Evolutionary conservation across 306 rosid genomes (phyloP).

Genomic region (Adenanthera pavonina): DNA sequence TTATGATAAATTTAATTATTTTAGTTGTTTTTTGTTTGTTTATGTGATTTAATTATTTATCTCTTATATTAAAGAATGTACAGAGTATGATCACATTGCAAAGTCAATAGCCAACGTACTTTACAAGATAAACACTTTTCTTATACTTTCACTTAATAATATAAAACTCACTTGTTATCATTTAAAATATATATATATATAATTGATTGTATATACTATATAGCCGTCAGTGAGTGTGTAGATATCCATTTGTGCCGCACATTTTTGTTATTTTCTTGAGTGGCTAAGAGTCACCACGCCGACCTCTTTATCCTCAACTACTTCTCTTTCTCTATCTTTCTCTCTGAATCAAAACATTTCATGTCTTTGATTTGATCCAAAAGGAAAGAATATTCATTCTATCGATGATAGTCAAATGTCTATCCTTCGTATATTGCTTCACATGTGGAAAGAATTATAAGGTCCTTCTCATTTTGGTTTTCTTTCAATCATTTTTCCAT

Average conservation of each 20-base stretch:
- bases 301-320: conserved; percentile 7
- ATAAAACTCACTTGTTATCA: no score
- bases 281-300: conserved; percentile 8
- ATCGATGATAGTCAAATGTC: not conserved
- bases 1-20: no score
- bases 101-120: not conserved
- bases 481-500: not conserved
- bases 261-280: not conserved
- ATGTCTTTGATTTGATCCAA: not conserved
- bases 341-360: conserved; percentile 14
- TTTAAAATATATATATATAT: no score
- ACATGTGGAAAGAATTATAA: not conserved
- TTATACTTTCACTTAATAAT: no score
- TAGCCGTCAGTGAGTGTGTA: not conserved
- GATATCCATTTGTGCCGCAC: not conserved
- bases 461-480: not conserved
- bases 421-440: not conserved
- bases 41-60: no score
- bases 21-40: no score
- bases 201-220: no score
- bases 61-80: no score
- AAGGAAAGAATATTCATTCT: conserved; percentile 27
- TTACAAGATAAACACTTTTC: not conserved
- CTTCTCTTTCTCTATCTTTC: not conserved
- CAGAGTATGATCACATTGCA: no score